phyloP scores from a whole-genome alignment of 75 land plant genomes.

The Isoetes taiwanensis region DNA sequence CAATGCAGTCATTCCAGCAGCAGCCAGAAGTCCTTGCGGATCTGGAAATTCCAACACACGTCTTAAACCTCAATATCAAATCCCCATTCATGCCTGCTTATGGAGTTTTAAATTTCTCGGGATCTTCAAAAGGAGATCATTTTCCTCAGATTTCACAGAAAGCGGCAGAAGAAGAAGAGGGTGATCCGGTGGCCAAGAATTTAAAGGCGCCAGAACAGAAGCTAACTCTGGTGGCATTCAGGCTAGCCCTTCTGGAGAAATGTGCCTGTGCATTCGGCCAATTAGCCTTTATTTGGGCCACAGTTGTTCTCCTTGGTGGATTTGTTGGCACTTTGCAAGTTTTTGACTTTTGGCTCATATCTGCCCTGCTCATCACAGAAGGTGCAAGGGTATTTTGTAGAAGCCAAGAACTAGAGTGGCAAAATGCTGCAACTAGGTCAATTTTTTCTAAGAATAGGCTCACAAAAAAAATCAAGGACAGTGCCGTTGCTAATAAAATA shows the following conservation, averaged over 20 bases:
- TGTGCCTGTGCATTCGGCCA: constrained; percentile 51
- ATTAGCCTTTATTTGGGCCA: constrained; percentile 83
- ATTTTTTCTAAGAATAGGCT: no score
- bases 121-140: no score
- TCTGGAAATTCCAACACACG: no score
- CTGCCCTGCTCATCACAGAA: constrained; percentile 57
- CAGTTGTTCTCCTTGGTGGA: constrained; percentile 84
- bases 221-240: constrained; percentile 57
- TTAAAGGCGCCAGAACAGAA: constrained; percentile 75
- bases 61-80: no score
- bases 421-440: constrained; percentile 56
- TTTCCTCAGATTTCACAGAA: no score
- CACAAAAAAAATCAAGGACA: no score
- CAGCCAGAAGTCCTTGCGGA: no score
- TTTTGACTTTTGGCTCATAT: constrained; percentile 69
- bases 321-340: constrained; percentile 40
- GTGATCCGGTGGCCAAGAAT: no score
- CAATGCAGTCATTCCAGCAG: no score
- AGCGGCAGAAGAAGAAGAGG: no score
- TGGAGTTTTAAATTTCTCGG: no score
- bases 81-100: no score
- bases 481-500: constrained; percentile 6
- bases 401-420: constrained; percentile 88
- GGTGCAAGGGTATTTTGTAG: constrained; percentile 62
- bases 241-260: constrained; percentile 72